Evolutionary conservation across 176 grass and related monocot genomes (phyloP), one percentile per base, ranked within the genome.

Genomic region (Phoenix roebelenii): DNA sequence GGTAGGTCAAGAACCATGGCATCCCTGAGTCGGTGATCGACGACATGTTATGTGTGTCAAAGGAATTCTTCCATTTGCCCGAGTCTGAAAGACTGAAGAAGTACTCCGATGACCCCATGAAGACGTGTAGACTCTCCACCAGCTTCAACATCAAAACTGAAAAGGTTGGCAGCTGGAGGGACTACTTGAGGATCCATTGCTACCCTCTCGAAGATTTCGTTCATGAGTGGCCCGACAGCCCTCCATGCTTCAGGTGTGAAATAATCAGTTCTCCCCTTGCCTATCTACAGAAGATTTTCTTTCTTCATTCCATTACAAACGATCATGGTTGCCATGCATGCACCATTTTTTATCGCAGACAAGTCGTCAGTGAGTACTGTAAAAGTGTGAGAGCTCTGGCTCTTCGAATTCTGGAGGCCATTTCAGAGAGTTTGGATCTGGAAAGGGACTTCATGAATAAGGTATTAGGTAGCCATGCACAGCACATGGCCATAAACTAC

Each of bases 401-500:
- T 17, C 69, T 91, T 14, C n/a, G 72, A 54, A 54, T 97, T 51
- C 51, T 97, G 6, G 80, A 84, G 60, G 78, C 81, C 12, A 96
- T 96, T 9, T 87, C 86, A 4, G 86, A 87, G 64, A 81, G 83
- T 75, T 72, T 96, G 1, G 87, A 80, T 3, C 71, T 88, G 44
- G 80, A 88, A 24, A 78, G 72, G 58, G 72, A 75, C 49, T 78
- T 85, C 75, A 96, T 96, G 83, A 83, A 77, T 74, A 55, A 58
- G 15, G 86, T 75, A 52, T 79, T 96, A 60, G 87, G 92, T 18
- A 65, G 72, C 57, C 92, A 96, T 0, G 92, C 87, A 3, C 92
- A 96, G 69, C 92, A 96, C 78, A 96, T 96, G 92, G 92, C 87
- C 4, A 73, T 96, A 29, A 96, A 96, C 57, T 96, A 87, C 69